Percentiles rank a stretch among this genome's conserved stretches.
Evolutionary conservation across 2,329 filamentous ascomycete genomes (phyloP).

Genomic region (Ceratocystis lukuohia): DNA sequence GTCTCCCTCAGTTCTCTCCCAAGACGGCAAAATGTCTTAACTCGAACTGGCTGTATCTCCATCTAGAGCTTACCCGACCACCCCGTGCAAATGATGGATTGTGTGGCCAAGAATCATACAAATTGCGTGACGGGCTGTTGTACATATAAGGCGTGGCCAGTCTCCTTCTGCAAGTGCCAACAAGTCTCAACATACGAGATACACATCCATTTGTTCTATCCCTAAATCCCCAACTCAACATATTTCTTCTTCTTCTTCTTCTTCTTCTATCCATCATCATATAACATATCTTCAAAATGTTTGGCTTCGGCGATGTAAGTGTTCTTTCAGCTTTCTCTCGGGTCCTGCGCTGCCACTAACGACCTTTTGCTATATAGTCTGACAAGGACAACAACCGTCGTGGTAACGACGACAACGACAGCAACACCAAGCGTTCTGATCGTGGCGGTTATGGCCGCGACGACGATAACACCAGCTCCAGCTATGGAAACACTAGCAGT

Average conservation of each 20-base stretch:
- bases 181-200: not conserved
- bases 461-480: not conserved
- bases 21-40: slow-evolving; percentile 1
- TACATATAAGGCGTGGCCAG: not conserved
- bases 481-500: slow-evolving; percentile 3
- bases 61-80: not conserved
- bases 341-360: not conserved
- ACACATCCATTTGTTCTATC: not conserved
- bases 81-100: not conserved
- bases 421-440: slow-evolving; percentile 10
- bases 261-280: not conserved
- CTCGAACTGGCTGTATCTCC: not conserved
- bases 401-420: slow-evolving; percentile 20
- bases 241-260: not conserved
- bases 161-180: not conserved
- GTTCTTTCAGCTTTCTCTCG: not conserved
- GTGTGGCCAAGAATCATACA: not conserved
- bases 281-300: slow-evolving; percentile 8
- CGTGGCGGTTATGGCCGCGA: not conserved
- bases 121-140: not conserved
- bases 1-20: not conserved
- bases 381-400: slow-evolving; percentile 17
- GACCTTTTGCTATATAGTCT: not conserved
- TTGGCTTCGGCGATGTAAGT: slow-evolving; percentile 15
- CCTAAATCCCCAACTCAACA: not conserved